These are phyloP conservation scores for Sporothrix variecibatus DNA, from an alignment of 2,329 filamentous ascomycete genomes.

Conservation along the genomic window DNA sequence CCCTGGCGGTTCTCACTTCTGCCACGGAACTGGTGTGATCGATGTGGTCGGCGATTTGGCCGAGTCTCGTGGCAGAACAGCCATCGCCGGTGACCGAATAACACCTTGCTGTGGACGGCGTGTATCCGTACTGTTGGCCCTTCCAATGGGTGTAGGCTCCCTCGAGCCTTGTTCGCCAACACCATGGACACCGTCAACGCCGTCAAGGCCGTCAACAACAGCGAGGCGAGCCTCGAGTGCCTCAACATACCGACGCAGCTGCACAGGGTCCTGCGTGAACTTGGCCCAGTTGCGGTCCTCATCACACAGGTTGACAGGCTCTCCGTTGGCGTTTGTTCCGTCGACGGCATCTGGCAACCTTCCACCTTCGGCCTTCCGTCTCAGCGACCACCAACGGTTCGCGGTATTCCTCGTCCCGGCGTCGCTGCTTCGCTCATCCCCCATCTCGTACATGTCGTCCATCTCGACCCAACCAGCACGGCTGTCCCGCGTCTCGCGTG, in stretches of 20 bases:
- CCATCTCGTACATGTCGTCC: background rate
- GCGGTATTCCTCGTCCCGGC: background rate
- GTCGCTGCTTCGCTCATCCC: background rate
- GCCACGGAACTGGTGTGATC: background rate
- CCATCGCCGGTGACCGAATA: constrained; percentile 9
- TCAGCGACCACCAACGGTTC: background rate
- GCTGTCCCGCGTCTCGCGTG: background rate
- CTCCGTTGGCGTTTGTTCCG: background rate
- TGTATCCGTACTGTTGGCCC: background rate
- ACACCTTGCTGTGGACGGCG: background rate
- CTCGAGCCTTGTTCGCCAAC: background rate
- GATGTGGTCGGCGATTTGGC: background rate
- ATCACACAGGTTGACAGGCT: constrained; percentile 29
- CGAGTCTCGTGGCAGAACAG: background rate
- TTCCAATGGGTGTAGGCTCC: background rate
- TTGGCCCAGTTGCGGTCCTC: constrained; percentile 33
- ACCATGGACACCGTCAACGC: no score
- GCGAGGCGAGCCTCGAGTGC: constrained; percentile 33
- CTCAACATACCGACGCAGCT: constrained; percentile 35
- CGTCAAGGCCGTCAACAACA: constrained; percentile 18
- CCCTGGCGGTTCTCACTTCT: background rate
- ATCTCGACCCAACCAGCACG: constrained; percentile 24
- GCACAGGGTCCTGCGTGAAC: constrained; percentile 32
- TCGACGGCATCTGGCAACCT: background rate
- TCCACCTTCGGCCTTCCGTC: background rate